phyloP scores from a whole-genome alignment of 163 green algal genomes.

The Coccomyxa subellipsoidea region DNA sequence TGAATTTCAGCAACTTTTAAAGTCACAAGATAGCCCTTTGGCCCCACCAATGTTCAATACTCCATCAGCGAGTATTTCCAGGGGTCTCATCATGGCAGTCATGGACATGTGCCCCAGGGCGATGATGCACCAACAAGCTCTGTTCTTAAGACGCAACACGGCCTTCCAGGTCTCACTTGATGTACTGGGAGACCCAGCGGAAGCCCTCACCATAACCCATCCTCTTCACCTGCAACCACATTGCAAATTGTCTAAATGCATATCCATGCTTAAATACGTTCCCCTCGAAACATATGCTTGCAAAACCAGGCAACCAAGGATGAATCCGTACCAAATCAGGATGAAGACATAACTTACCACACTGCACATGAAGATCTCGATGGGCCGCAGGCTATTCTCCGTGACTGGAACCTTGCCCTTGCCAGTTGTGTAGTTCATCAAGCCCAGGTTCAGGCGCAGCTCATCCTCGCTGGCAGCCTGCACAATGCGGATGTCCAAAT shows the following conservation, averaged over 20 bases:
- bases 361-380: conserved; percentile 98
- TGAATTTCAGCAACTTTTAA: too few species aligned
- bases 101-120: too few species aligned
- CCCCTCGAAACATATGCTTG: neutral
- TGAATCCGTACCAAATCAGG: neutral
- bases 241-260: too few species aligned
- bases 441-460: conserved; percentile 85
- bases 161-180: conserved; percentile 93
- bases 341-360: conserved; percentile 53
- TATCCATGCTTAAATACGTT: too few species aligned
- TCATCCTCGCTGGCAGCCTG: conserved; percentile 82
- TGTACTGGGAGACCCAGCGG: conserved; percentile 98
- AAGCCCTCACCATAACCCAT: conserved; percentile 98
- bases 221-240: conserved; percentile 60
- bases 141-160: too few species aligned
- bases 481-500: conserved; percentile 1
- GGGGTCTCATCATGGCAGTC: too few species aligned
- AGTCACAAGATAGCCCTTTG: too few species aligned
- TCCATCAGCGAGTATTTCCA: too few species aligned
- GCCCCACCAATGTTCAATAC: too few species aligned
- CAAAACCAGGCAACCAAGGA: neutral
- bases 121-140: too few species aligned
- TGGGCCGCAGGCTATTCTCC: conserved; percentile 84
- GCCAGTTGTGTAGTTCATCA: conserved; percentile 93
- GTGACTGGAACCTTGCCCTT: conserved; percentile 94